These are phyloP conservation scores for Dictyostelium firmibasis DNA, from an alignment of 78 protist genomes.

Conservation along the genomic window DNA sequence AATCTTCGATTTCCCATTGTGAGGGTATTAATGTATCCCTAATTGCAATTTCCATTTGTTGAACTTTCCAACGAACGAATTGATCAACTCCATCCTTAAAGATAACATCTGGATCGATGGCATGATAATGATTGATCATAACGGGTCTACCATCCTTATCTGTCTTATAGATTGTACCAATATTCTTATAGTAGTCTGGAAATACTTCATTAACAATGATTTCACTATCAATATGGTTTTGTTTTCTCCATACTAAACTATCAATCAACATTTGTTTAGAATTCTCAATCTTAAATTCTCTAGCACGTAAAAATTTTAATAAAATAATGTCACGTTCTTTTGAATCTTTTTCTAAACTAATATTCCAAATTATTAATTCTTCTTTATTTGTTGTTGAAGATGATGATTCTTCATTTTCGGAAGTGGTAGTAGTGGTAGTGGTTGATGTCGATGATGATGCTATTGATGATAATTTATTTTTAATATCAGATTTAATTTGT, in stretches of 20 bases:
- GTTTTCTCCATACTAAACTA: constrained; percentile 39
- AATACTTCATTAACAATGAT: not conserved
- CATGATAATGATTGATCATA: constrained; percentile 53
- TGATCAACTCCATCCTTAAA: constrained; percentile 23
- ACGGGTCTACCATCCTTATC: constrained; percentile 51
- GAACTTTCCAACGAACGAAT: constrained; percentile 50
- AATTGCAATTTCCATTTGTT: constrained; percentile 47
- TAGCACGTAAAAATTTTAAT: constrained; percentile 53
- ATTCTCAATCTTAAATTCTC: constrained; percentile 43
- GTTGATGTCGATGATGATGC: not conserved
- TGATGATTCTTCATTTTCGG: not conserved
- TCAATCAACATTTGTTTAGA: constrained; percentile 11
- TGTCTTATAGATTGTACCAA: constrained; percentile 30
- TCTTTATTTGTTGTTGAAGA: not conserved
- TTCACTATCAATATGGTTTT: not conserved
- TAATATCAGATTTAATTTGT: not conserved
- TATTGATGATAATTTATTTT: not conserved
- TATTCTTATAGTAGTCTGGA: constrained; percentile 43
- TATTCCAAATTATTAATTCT: not conserved
- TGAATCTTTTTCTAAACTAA: constrained; percentile 14
- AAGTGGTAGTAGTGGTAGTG: not conserved
- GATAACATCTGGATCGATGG: constrained; percentile 11
- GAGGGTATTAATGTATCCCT: not conserved
- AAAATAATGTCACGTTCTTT: constrained; percentile 29
- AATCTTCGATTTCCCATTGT: not conserved